A percentile compares a stretch with the other conserved stretches of the same genome.
These are phyloP conservation scores for Cairneyella variabilis DNA, from an alignment of 495 filamentous ascomycete genomes.

Conservation along the genomic window DNA sequence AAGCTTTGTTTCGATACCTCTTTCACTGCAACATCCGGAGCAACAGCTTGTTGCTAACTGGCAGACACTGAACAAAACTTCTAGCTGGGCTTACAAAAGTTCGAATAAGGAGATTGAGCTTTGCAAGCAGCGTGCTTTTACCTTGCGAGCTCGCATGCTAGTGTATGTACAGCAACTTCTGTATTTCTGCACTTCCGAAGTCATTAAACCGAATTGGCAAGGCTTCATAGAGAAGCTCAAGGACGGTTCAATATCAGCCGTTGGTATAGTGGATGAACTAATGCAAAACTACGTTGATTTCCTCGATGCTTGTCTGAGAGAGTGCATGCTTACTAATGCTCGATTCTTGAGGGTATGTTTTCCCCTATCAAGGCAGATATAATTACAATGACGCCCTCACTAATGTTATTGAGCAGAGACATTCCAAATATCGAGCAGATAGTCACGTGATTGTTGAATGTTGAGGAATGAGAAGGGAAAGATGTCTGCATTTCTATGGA, in stretches of 20 bases:
- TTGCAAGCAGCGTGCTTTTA: slow-evolving; percentile 91
- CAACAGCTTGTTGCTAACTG: slow-evolving; percentile 76
- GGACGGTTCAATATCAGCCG: slow-evolving; percentile 35
- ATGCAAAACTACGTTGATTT: slow-evolving; percentile 99
- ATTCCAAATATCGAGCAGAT: too few species aligned
- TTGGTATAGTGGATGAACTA: slow-evolving; percentile 83
- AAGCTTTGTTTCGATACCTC: slow-evolving; percentile 89
- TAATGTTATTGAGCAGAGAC: too few species aligned
- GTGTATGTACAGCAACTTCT: slow-evolving; percentile 91
- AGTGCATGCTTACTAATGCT: slow-evolving; percentile 95
- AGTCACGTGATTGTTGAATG: too few species aligned
- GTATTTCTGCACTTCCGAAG: slow-evolving; percentile 92
- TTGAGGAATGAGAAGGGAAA: too few species aligned
- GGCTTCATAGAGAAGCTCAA: slow-evolving; percentile 78
- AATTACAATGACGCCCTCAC: too few species aligned
- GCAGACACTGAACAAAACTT: slow-evolving; percentile 74
- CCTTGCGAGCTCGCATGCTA: slow-evolving; percentile 82
- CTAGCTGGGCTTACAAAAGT: slow-evolving; percentile 76
- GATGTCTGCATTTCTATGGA: too few species aligned
- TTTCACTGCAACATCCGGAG: slow-evolving; percentile 82
- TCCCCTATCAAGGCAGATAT: too few species aligned
- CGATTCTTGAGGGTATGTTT: slow-evolving; percentile 75
- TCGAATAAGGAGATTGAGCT: slow-evolving; percentile 69
- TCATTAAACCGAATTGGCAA: slow-evolving; percentile 95
- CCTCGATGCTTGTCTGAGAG: slow-evolving; percentile 90